Percentiles rank a stretch among this genome's conserved stretches.
Conservation (phyloP, 805 yeast genomes). For the Cyberlindnera euphorbiae region DNA sequence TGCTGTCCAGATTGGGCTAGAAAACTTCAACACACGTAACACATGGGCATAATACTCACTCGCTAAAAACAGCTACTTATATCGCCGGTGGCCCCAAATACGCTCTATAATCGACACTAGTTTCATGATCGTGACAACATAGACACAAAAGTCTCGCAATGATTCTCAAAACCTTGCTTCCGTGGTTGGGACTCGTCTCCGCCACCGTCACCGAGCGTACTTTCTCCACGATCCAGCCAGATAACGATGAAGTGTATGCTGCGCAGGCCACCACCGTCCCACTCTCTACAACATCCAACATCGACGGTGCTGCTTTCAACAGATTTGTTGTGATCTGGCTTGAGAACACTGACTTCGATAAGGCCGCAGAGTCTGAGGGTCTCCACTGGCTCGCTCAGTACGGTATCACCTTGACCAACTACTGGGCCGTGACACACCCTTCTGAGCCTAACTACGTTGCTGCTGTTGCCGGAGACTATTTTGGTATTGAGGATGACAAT, state of each 20-base stretch:
- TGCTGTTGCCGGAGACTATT: conserved; percentile 47
- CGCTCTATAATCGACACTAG: too few species aligned
- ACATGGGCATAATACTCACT: too few species aligned
- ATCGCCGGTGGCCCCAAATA: too few species aligned
- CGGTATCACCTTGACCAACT: conserved; percentile 45
- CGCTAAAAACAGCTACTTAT: too few species aligned
- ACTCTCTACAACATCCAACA: conserved; percentile 29
- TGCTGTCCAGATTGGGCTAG: too few species aligned
- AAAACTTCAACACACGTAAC: too few species aligned
- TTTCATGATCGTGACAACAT: too few species aligned
- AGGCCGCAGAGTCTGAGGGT: conserved; percentile 42
- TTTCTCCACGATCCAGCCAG: conserved; percentile 11
- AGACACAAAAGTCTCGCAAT: too few species aligned
- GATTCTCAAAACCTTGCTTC: too few species aligned
- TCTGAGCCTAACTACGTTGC: conserved; percentile 45
- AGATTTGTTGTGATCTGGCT: conserved; percentile 42
- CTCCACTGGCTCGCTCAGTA: conserved; percentile 37
- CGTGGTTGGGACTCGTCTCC: too few species aligned
- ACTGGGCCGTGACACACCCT: conserved; percentile 49
- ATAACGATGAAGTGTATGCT: conserved; percentile 5
- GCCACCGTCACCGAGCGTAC: conserved; percentile 7
- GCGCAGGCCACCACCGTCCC: conserved; percentile 17
- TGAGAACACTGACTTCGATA: conserved; percentile 48
- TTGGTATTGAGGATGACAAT: conserved; percentile 42
- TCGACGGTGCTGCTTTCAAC: conserved; percentile 36